These are phyloP conservation scores for Solanum clarkiae DNA, from an alignment of 257 asterid genomes.

Conservation along the genomic window DNA sequence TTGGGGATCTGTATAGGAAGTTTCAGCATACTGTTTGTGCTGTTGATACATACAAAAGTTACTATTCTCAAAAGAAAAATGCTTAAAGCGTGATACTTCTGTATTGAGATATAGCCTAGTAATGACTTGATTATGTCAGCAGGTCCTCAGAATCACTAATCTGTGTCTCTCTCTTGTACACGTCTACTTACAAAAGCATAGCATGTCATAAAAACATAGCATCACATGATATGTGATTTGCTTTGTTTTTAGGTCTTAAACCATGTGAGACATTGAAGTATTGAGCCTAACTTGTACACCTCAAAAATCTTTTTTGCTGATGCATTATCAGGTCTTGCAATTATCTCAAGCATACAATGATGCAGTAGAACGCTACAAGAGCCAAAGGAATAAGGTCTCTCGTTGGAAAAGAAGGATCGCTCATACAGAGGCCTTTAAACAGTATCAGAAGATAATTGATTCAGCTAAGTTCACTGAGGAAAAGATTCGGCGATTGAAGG, in stretches of 20 bases:
- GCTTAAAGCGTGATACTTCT: neutral
- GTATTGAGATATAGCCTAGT: neutral
- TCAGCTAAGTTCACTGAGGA: conserved; percentile 72
- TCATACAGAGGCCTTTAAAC: conserved; percentile 81
- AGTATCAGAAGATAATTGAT: conserved; percentile 71
- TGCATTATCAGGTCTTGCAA: conserved; percentile 35
- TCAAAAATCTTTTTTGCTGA: neutral
- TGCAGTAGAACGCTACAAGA: conserved; percentile 69
- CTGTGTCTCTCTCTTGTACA: neutral
- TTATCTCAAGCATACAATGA: conserved; percentile 63
- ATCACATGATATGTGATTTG: neutral
- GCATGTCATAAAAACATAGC: neutral
- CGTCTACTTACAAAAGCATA: neutral
- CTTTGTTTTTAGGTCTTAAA: neutral
- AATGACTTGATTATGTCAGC: neutral
- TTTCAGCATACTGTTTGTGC: neutral
- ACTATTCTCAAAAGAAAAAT: neutral
- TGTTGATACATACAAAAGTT: neutral
- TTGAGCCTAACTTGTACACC: neutral
- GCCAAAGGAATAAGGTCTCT: conserved; percentile 79
- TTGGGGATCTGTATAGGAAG: neutral
- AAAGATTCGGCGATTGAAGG: conserved; percentile 74
- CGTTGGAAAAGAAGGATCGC: conserved; percentile 77
- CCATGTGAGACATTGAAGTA: neutral
- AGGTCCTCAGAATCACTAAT: neutral